Base-by-base conservation (phyloP, 345 rosid species). In the Eutrema heterophyllum region DNA sequence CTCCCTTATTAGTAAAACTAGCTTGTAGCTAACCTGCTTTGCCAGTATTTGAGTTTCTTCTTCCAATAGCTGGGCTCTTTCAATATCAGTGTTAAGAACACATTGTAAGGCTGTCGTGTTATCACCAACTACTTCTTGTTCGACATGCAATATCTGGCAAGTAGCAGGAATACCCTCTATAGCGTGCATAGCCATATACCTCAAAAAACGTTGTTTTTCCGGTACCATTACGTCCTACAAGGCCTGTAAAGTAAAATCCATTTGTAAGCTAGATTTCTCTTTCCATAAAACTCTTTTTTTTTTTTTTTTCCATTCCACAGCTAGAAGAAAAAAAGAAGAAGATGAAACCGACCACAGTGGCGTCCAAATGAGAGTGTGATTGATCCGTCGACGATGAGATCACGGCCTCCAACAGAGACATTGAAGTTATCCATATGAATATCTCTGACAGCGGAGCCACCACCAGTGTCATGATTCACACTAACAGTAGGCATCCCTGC, bases 131-230 rank as follows among this genome's bases (percentile, higher is more conserved):
- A 95, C 99, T 86, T 95, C 99, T 82, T 92, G 97, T 81, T 95
- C 99, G 15, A 95, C 98, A 59, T 95, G 99, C 81, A 95, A 83
- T 64, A 92, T 88, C 83, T 95, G 99, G 85, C 99, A 95, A 71
- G 92, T 92, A 66, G 80, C 9, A 83, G 97, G 99, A 81, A 95
- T 95, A 76, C 99, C 99, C 60, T 86, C 92, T 66, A 95, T 92
- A 13, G 98, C 94, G 84, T 95, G 99, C 97, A 95, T 56, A 70
- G 99, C 99, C 97, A 95, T 84, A 83, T 88, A 77, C 89, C 99
- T 88, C 50, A n/a, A 95, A 89, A 78, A 92, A 92, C 36, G 99
- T 95, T 70, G 98, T 95, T 81, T 95, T 95, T 55, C 99, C 99
- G 9, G 99, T 95, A 72, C 99, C 99, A 69, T 95, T 95, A 80